Base-by-base conservation (phyloP, 257 asterid species). In the Solanum virginianum region DNA sequence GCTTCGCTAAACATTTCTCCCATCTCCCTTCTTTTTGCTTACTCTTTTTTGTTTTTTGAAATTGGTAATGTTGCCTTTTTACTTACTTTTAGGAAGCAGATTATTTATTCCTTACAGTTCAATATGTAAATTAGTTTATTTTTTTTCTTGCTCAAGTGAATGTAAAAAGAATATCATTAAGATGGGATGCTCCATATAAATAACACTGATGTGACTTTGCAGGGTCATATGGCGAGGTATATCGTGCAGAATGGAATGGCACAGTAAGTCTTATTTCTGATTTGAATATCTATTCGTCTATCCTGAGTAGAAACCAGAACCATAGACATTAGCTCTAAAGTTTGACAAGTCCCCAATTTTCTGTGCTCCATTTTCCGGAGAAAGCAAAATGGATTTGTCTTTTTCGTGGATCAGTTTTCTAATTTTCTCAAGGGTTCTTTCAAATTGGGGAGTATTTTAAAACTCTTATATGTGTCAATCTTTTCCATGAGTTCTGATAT, bases 201-300 rank as follows among this genome's bases (percentile, higher is more conserved):
- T 79, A 53, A 29, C 66, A 79, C 65, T 79, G 83, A 53, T 54
- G 26, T 79, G 49, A 88, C 86, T 53, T 90, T 91, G 90, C 91
- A 97, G 99, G 99, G 49, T 96, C 99, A 89, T 96, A 86, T 86
- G 98, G 99, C n/a, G 98, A 96, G 93, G 99, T 96, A 85, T 93
- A 94, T 88, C 94, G 95, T 75, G 94, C 93, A 84, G 99, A 94
- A 83, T 96, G 98, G 98, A 96, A 94, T 89, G 95, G 97, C 90
- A 96, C 98, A 72, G 99, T 97, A 89, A 89, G 98, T 88, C 65
- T 26, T 29, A 53, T 79, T 79, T 79, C 65, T 79, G 83, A 79
- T 53, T 41, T 79, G 47, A 51, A 53, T 53, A 53, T 5, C 9
- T 29, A 26, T 79, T 72, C 1, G 49, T 53, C 49, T 79, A 53